Evolutionary conservation across 106 monocot genomes (phyloP).

Genomic region (Posidonia australis): DNA sequence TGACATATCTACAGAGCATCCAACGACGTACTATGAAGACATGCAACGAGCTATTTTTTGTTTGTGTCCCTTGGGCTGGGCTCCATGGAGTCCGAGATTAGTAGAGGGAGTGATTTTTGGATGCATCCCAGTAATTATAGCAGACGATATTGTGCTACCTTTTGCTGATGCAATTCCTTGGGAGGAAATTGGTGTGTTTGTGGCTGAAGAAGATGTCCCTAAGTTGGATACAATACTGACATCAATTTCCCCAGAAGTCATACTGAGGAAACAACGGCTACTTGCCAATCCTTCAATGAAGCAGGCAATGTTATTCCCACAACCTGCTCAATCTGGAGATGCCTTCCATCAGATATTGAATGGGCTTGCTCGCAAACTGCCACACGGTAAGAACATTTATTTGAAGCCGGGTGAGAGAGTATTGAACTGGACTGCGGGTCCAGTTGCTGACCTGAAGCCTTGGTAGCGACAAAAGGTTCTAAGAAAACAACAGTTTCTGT

Average conservation of each 20-base stretch:
- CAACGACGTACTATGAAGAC: slow-evolving; percentile 57
- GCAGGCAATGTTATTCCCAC: slow-evolving; percentile 80
- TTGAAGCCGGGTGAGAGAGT: slow-evolving; percentile 41
- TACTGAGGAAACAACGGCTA: slow-evolving; percentile 62
- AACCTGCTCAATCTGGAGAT: slow-evolving; percentile 62
- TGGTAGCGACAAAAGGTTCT: slow-evolving; percentile 30
- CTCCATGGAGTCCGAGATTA: slow-evolving; percentile 69
- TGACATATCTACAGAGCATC: slow-evolving; percentile 62
- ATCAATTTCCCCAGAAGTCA: slow-evolving; percentile 48
- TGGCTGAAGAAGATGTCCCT: slow-evolving; percentile 62
- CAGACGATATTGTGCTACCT: slow-evolving; percentile 61
- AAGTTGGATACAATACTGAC: slow-evolving; percentile 58
- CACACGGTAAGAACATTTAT: slow-evolving; percentile 32
- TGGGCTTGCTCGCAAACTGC: slow-evolving; percentile 69
- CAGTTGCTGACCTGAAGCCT: slow-evolving; percentile 53
- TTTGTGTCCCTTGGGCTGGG: slow-evolving; percentile 77
- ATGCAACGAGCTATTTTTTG: slow-evolving; percentile 65
- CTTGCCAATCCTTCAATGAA: slow-evolving; percentile 86
- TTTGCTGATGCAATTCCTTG: slow-evolving; percentile 73
- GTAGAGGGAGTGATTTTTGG: slow-evolving; percentile 67
- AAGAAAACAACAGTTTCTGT: background rate
- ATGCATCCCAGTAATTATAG: slow-evolving; percentile 72
- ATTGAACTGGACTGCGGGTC: slow-evolving; percentile 72
- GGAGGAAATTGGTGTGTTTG: slow-evolving; percentile 74
- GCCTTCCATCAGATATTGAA: slow-evolving; percentile 84